These are phyloP conservation scores for Oryza brachyantha DNA, from an alignment of 176 grass and related monocot species.

Conservation along the genomic window DNA sequence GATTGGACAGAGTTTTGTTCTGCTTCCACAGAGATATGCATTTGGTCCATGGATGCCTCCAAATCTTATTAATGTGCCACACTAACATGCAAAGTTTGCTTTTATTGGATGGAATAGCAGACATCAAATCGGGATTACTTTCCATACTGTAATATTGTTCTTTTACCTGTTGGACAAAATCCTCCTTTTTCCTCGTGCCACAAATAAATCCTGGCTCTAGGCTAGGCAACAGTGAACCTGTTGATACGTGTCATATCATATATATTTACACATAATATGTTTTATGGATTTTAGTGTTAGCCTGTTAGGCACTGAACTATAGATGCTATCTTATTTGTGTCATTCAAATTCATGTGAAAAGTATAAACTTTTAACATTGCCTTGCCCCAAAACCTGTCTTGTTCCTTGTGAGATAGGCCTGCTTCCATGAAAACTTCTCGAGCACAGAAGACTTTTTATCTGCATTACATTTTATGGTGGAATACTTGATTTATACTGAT, in stretches of 20 bases:
- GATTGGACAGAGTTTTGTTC: background rate
- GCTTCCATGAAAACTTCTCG: background rate
- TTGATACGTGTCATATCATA: background rate
- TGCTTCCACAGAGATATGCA: background rate
- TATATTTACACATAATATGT: background rate
- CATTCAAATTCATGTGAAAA: background rate
- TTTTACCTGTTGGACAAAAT: background rate
- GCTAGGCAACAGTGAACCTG: background rate
- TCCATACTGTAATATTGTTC: background rate
- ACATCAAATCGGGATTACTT: background rate
- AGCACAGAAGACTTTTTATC: background rate
- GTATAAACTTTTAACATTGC: background rate
- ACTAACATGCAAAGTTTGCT: background rate
- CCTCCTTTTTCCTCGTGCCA: background rate
- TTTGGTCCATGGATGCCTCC: background rate
- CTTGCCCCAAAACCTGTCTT: conserved; percentile 1
- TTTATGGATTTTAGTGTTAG: background rate
- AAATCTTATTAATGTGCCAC: background rate
- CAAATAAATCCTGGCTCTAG: background rate
- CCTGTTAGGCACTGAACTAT: background rate
- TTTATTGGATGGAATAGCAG: background rate
- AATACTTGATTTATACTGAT: background rate
- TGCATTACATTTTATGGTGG: background rate
- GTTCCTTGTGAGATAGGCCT: background rate
- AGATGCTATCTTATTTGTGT: background rate